Conservation (phyloP, 2,329 filamentous ascomycete species). For the Talaromyces sp. region DNA sequence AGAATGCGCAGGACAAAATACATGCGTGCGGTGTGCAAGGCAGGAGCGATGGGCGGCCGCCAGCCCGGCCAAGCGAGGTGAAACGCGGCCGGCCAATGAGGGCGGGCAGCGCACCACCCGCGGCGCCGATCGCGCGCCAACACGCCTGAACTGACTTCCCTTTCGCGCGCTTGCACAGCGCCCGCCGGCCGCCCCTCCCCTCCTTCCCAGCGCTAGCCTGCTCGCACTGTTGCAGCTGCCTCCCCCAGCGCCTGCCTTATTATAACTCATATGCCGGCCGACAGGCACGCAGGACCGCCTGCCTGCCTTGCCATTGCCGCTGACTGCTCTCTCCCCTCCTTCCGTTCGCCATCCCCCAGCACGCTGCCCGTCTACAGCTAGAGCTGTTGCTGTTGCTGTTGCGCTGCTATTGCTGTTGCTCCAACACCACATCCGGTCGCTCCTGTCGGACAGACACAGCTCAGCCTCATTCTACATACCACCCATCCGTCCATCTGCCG, state of each 20-base stretch:
- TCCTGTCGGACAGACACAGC: too few species aligned
- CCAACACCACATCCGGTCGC: not conserved
- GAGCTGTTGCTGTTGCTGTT: not conserved
- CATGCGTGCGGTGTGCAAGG: too few species aligned
- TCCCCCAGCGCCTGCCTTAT: not conserved
- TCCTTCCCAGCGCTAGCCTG: conserved; percentile 12
- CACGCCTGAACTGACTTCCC: conserved; percentile 10
- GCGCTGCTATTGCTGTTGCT: not conserved
- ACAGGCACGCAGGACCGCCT: not conserved
- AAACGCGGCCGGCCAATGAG: conserved; percentile 1
- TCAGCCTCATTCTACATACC: not conserved
- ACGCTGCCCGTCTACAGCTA: not conserved
- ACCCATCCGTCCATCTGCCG: too few species aligned
- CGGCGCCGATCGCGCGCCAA: conserved; percentile 37
- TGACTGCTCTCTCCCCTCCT: not conserved
- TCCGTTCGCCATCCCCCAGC: not conserved
- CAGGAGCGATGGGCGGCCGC: not conserved
- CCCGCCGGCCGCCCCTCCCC: conserved; percentile 11
- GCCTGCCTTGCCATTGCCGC: not conserved
- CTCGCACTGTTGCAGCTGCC: conserved; percentile 7
- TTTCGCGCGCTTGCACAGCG: conserved; percentile 13
- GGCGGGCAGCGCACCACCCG: conserved; percentile 12
- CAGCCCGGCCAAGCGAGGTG: not conserved
- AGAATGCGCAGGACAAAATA: too few species aligned
- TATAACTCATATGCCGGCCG: not conserved